Percentiles rank a stretch among this genome's conserved stretches.
phyloP scores from a whole-genome alignment of 139 green algal genomes.

The Chlorella vulgaris region DNA sequence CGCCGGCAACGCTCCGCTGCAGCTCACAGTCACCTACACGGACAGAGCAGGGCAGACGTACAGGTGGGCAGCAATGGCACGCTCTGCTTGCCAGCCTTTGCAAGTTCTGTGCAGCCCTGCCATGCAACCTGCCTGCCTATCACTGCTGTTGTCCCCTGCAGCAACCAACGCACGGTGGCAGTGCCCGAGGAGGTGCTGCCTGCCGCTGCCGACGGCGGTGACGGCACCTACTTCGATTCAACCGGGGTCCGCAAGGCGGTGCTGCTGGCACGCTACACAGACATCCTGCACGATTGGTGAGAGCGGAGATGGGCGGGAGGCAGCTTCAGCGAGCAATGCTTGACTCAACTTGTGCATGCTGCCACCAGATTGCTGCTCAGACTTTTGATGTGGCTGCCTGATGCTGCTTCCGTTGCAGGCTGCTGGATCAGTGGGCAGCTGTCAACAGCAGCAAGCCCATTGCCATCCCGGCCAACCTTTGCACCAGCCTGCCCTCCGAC shows the following conservation, averaged over 20 bases:
- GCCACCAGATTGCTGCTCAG: too few relatives aligned
- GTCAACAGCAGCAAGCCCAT: neutral
- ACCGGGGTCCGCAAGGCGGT: constrained; percentile 40
- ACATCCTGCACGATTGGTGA: constrained; percentile 40
- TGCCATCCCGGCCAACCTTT: neutral
- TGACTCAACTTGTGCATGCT: too few relatives aligned
- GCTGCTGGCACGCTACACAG: constrained; percentile 45
- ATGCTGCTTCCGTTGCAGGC: too few relatives aligned
- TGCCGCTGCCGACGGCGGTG: neutral
- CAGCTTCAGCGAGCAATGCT: too few relatives aligned
- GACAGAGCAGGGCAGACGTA: constrained; percentile 22
- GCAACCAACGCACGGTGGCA: constrained; percentile 6
- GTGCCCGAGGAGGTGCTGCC: neutral
- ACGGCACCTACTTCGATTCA: constrained; percentile 21
- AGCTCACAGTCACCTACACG: constrained; percentile 21
- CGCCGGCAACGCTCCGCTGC: constrained; percentile 8
- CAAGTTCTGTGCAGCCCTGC: neutral
- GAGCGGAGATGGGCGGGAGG: neutral
- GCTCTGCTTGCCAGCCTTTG: neutral
- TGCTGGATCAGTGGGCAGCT: constrained; percentile 39
- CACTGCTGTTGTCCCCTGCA: neutral
- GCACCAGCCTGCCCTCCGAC: constrained; percentile 4
- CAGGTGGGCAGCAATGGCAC: neutral
- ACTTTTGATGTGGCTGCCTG: too few relatives aligned
- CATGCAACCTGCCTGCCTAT: neutral